Conservation (phyloP, 257 asterid genomes). For the Echites panduratus region DNA sequence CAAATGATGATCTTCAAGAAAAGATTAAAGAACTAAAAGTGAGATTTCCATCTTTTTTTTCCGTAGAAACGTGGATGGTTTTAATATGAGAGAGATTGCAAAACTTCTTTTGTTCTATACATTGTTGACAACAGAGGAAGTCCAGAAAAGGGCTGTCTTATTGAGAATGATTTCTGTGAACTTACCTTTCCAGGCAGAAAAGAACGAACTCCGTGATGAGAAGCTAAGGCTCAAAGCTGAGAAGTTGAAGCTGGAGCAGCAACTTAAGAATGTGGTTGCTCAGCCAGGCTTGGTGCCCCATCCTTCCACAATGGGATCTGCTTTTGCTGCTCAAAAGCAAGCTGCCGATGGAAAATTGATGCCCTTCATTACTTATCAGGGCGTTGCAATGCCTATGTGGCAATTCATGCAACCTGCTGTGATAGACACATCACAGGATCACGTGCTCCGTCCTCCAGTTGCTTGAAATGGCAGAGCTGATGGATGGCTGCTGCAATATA, state of each 20-base stretch:
- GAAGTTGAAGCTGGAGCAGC: conserved; percentile 88
- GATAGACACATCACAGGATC: conserved; percentile 92
- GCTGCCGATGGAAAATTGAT: conserved; percentile 66
- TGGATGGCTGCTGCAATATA: neutral
- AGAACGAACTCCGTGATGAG: conserved; percentile 88
- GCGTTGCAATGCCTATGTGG: conserved; percentile 76
- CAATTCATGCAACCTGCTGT: conserved; percentile 98
- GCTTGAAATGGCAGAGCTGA: conserved; percentile 42
- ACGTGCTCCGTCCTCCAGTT: conserved; percentile 91
- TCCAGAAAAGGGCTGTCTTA: neutral
- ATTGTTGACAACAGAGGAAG: neutral
- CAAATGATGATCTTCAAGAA: conserved; percentile 61
- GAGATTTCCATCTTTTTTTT: conserved; percentile 15
- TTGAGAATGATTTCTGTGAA: neutral
- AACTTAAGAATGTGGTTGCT: conserved; percentile 54
- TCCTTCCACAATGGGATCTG: conserved; percentile 50
- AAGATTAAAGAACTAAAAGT: conserved; percentile 91
- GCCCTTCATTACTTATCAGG: conserved; percentile 81
- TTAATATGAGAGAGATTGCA: neutral
- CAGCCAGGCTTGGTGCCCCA: conserved; percentile 44
- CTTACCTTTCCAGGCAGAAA: conserved; percentile 45
- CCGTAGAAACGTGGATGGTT: neutral
- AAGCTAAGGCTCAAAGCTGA: conserved; percentile 81
- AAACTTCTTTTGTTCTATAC: neutral
- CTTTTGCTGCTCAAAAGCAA: conserved; percentile 59